Percentiles rank a stretch among this genome's conserved stretches.
phyloP scores from a whole-genome alignment of 2,329 filamentous ascomycete species.

The Esteya vermicola region DNA sequence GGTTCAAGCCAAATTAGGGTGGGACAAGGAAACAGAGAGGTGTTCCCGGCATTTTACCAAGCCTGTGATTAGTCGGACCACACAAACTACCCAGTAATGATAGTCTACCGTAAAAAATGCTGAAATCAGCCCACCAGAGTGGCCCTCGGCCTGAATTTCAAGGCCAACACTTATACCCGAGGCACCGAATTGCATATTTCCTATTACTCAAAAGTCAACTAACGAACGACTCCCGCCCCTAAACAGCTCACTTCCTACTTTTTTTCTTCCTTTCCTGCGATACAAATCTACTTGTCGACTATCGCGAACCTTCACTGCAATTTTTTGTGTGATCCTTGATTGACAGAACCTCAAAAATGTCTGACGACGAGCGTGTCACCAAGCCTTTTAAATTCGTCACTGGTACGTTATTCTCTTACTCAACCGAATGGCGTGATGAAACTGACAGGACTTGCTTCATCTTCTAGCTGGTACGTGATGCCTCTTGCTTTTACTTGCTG shows the following conservation, averaged over 20 bases:
- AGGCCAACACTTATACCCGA: constrained; percentile 9
- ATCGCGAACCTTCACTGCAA: neutral
- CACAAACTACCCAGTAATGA: neutral
- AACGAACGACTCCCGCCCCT: constrained; percentile 2
- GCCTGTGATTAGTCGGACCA: constrained; percentile 10
- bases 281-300: neutral
- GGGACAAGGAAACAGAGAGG: constrained; percentile 4
- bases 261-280: constrained; percentile 1
- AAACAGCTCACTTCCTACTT: constrained; percentile 8
- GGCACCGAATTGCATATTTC: constrained; percentile 11
- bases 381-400: constrained; percentile 99
- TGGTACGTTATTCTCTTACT: constrained; percentile 27
- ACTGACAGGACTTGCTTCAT: too few species aligned
- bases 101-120: constrained; percentile 5
- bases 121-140: constrained; percentile 3
- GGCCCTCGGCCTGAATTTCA: neutral
- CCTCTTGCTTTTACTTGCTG: neutral
- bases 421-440: too few species aligned
- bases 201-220: constrained; percentile 10
- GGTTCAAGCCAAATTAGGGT: constrained; percentile 8
- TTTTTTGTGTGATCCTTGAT: constrained; percentile 14
- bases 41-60: constrained; percentile 4
- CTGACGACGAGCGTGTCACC: constrained; percentile 75
- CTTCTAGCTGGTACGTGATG: constrained; percentile 9
- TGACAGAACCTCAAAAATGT: constrained; percentile 53